Evolutionary conservation across 1,284 basidiomycete genomes (phyloP), one percentile per base, ranked within the genome.

Genomic region (Rhodotorula sp.): DNA sequence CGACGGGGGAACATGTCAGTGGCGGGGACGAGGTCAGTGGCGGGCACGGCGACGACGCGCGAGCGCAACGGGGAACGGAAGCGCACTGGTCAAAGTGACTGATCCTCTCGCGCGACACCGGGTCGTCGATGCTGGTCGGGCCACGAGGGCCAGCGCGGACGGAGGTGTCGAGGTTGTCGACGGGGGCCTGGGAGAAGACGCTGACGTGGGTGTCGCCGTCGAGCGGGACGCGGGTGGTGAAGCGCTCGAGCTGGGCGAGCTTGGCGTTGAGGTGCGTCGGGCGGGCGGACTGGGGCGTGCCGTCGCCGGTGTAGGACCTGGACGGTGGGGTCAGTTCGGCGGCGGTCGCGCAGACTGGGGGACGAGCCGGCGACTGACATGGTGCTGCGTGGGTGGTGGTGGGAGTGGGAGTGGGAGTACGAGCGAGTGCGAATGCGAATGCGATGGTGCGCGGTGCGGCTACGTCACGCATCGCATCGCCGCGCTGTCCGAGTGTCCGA

Each of bases 151-250:
- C 76, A 8, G 75, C 73, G 8, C 65, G 61, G 60, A 76, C 65
- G 26, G 65, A 67, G 28, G 72, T 73, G 47, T 72, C 71, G 53
- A 75, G 63, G 62, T 77, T 77, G 67, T 77, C 76, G 18, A 75
- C 76, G 20, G 74, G 70, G 5, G 70, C 74, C 47, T 74, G 71
- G 1, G 37, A 10, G 52, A 76, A 76, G 57, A 66, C 59, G 8
- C 65, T 62, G 60, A 62, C 64, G 46, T 75, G 71, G 13, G 56
- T 56, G 50, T 62, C 58, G 55, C 70, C 74, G 13, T 73, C 72
- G 15, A 51, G 55, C 8, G 75, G 69, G 34, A 64, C 51, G 34
- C 72, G 69, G 20, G 65, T 55, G 34, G 70, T 62, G 20, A 59
- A 30, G 47, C 58, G 40, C 55, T 72, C 64, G 64, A 72, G 67